These are phyloP conservation scores for Colletotrichum incanum DNA, from an alignment of 2,329 filamentous ascomycete species.

Conservation along the genomic window DNA sequence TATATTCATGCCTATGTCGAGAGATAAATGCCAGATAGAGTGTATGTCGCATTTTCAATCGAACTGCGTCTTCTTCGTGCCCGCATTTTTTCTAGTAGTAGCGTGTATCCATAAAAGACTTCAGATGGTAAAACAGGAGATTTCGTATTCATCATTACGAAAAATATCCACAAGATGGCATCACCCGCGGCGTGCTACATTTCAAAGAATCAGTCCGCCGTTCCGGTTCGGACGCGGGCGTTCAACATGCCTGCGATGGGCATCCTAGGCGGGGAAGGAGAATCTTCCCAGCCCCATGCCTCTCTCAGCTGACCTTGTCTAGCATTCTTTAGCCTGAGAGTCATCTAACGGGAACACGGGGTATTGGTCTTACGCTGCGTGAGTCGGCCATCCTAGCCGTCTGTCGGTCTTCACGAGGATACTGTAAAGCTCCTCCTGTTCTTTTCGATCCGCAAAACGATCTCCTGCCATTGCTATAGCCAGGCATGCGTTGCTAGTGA, in stretches of 20 bases:
- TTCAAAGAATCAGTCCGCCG: background rate
- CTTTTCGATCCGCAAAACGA: slow-evolving; percentile 54
- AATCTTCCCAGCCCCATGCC: slow-evolving; percentile 32
- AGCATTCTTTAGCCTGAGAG: background rate
- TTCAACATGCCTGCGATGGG: slow-evolving; percentile 27
- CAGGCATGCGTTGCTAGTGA: slow-evolving; percentile 48
- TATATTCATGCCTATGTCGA: too few relatives aligned
- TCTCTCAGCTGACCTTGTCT: slow-evolving; percentile 29
- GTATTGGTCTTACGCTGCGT: slow-evolving; percentile 46
- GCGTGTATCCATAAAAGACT: too few relatives aligned
- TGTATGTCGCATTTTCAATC: too few relatives aligned
- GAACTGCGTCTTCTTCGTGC: too few relatives aligned
- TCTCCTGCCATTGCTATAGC: slow-evolving; percentile 55
- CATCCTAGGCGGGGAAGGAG: slow-evolving; percentile 28
- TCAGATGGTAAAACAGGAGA: too few relatives aligned
- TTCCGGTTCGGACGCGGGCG: background rate
- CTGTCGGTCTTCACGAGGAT: slow-evolving; percentile 53
- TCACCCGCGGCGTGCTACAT: background rate
- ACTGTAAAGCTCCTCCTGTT: slow-evolving; percentile 56
- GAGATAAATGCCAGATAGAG: too few relatives aligned
- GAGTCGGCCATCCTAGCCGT: slow-evolving; percentile 50
- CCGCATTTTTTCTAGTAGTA: too few relatives aligned
- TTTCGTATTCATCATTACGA: too few relatives aligned
- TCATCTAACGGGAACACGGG: too few relatives aligned
- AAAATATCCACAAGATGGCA: background rate